Conservation (phyloP, 306 rosid genomes). For the Geum urbanum region DNA sequence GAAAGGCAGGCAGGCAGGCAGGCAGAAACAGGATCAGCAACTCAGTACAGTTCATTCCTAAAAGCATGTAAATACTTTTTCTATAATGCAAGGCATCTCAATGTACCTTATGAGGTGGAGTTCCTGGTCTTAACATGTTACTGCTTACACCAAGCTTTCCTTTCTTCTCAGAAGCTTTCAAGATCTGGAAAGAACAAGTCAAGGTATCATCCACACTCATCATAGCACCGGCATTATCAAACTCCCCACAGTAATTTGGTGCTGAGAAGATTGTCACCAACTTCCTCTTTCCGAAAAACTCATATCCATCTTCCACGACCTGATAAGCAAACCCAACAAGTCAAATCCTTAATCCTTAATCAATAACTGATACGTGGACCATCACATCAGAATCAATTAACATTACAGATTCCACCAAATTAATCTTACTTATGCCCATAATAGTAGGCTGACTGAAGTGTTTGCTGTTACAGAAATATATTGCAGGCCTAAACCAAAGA, state of each 20-base stretch:
- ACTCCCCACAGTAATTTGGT: slow-evolving; percentile 50
- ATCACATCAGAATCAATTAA: neutral
- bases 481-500: neutral
- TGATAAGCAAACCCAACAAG: slow-evolving; percentile 14
- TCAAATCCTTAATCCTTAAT: neutral
- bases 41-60: neutral
- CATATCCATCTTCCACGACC: slow-evolving; percentile 60
- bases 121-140: slow-evolving; percentile 43
- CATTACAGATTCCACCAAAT: too few species aligned
- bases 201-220: slow-evolving; percentile 62
- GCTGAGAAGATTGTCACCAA: slow-evolving; percentile 55
- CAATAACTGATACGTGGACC: neutral
- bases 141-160: slow-evolving; percentile 37
- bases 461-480: neutral
- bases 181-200: slow-evolving; percentile 60
- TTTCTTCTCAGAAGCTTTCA: slow-evolving; percentile 53
- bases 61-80: neutral
- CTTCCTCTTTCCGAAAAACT: slow-evolving; percentile 56
- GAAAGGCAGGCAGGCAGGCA: neutral
- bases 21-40: neutral
- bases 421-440: too few species aligned
- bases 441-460: too few species aligned
- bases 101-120: slow-evolving; percentile 51
- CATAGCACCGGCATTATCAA: slow-evolving; percentile 62
- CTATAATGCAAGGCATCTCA: neutral